Percentiles rank a stretch among this genome's conserved stretches.
Conservation (phyloP, 2,329 filamentous ascomycete genomes). For the Aspergillus viridinutans region DNA sequence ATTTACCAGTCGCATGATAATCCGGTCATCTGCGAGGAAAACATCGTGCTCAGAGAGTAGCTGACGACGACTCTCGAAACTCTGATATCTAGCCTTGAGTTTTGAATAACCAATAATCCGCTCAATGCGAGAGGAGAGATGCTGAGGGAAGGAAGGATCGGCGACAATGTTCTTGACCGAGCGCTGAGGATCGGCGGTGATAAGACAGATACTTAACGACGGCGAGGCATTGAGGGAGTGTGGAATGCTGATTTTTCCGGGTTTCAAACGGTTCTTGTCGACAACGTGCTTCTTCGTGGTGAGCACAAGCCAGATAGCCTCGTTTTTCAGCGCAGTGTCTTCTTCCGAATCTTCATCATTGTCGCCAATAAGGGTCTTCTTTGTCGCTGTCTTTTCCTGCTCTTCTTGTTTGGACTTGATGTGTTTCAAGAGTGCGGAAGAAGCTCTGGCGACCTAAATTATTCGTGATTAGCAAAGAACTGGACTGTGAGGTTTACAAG, state of each 20-base stretch:
- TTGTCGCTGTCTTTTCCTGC: constrained; percentile 47
- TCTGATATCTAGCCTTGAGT: constrained; percentile 82
- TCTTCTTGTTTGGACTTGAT: constrained; percentile 49
- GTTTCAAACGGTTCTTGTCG: constrained; percentile 76
- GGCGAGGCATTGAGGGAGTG: constrained; percentile 67
- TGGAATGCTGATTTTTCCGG: constrained; percentile 73
- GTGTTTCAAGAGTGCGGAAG: constrained; percentile 55
- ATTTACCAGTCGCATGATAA: constrained; percentile 67
- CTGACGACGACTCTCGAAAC: constrained; percentile 82
- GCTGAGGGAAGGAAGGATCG: constrained; percentile 65
- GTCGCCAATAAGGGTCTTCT: constrained; percentile 52
- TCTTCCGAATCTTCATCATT: constrained; percentile 44
- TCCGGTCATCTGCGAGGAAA: constrained; percentile 87
- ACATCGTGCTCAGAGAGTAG: constrained; percentile 83
- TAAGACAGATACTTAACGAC: constrained; percentile 72
- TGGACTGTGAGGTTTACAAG: constrained; percentile 1
- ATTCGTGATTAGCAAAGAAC: constrained; percentile 11
- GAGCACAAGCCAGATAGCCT: constrained; percentile 58
- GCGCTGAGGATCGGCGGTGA: constrained; percentile 77
- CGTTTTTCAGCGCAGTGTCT: constrained; percentile 42
- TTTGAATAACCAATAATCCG: constrained; percentile 79
- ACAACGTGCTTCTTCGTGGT: constrained; percentile 64
- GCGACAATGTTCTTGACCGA: constrained; percentile 85
- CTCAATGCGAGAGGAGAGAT: constrained; percentile 63
- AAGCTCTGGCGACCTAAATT: constrained; percentile 54